Evolutionary conservation across 306 rosid genomes (phyloP), one percentile per base, ranked within the genome.

Genomic region (Glycine latifolia): DNA sequence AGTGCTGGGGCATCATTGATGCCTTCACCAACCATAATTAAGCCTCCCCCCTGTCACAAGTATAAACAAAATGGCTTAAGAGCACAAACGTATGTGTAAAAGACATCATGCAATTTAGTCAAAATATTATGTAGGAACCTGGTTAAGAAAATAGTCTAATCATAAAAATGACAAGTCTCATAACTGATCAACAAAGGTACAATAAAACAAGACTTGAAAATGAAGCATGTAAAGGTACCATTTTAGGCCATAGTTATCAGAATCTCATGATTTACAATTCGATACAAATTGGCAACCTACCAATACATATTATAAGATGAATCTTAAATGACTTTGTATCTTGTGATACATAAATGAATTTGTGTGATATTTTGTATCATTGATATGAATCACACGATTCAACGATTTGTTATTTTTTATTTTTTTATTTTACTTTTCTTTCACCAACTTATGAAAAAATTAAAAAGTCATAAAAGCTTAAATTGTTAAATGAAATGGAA

Each of bases 1-100:
- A 95, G 98, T 78, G 98, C 99, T 15, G 99, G 99, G 76, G 98
- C 98, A 80, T 95, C 99, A 74, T 93, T 95, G 71, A 95, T 95
- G 35, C 99, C 98, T 87, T 95, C 99, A 33, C 99, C 98, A 55
- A 95, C 99, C 98, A 95, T 95, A 77, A 95, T 91, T 73, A 95
- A 86, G 81, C 98, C 99, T 78, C 97, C 96, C 96, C 37, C 99
- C 99, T 95, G 86, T 44, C 63, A 79, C 67, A 41, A 12, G 49
- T 26, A 26, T 2, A 26, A 26, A 26, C 31, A 26, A 26, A 26
- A 26, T 26, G 31, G 31, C 31, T 26, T 71, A 83, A 58, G 35
- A 79, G 79, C 31, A 37, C 31, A 75, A 11, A 48, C 16, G 15
- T 49, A 60, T 49, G 60, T 47, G 67, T 10, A 77, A 43, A 78